Conservation (phyloP, 768 basidiomycete genomes). For the Ramaria sp. region DNA sequence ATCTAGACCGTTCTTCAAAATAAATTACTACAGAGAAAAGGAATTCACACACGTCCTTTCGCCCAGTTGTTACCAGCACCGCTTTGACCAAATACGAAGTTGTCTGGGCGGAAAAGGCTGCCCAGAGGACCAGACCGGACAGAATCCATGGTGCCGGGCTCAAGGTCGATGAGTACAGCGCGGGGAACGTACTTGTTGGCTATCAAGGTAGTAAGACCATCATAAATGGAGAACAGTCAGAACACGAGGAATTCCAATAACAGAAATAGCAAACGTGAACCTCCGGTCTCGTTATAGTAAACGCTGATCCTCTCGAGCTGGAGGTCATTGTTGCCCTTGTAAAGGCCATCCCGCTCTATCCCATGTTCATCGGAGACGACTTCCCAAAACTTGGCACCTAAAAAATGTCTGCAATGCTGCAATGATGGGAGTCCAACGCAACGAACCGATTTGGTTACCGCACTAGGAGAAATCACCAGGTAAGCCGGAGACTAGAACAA, state of each 20-base stretch:
- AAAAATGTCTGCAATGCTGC: conserved; percentile 12
- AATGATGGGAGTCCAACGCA: conserved; percentile 21
- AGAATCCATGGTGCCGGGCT: conserved; percentile 95
- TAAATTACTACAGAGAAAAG: conserved; percentile 12
- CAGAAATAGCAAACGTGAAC: conserved; percentile 10
- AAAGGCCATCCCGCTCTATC: conserved; percentile 85
- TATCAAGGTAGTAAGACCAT: background rate
- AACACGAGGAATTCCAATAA: background rate
- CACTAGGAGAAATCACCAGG: conserved; percentile 40
- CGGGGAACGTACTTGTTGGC: conserved; percentile 96
- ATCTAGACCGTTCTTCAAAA: conserved; percentile 31
- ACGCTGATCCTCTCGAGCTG: conserved; percentile 97
- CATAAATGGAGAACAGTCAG: background rate
- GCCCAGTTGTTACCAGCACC: conserved; percentile 99
- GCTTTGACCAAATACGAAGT: conserved; percentile 96
- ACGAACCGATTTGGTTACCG: conserved; percentile 95
- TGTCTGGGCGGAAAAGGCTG: conserved; percentile 91
- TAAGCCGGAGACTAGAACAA: background rate
- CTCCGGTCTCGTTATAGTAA: conserved; percentile 94
- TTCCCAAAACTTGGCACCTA: conserved; percentile 96
- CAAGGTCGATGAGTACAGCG: conserved; percentile 93
- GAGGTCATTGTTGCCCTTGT: conserved; percentile 88
- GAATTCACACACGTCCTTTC: conserved; percentile 78
- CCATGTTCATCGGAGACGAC: conserved; percentile 98
- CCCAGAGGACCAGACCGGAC: conserved; percentile 86